Evolutionary conservation across 2,329 filamentous ascomycete species (phyloP).

Genomic region (Bipolaris zeicola): DNA sequence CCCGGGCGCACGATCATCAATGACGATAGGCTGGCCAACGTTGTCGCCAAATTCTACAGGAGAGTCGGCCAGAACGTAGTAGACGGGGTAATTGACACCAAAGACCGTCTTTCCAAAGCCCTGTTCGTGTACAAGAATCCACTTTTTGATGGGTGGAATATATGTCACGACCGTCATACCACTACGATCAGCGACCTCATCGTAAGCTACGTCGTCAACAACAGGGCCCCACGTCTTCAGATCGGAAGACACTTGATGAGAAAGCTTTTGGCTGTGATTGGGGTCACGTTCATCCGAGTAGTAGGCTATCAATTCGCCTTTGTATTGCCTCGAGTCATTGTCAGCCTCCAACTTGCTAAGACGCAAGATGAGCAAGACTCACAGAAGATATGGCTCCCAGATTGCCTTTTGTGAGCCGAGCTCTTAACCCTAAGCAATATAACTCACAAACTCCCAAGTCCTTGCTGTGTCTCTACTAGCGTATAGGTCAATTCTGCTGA

Average conservation of each 20-base stretch:
- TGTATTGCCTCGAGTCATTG: too few relatives aligned
- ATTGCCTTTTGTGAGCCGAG: too few relatives aligned
- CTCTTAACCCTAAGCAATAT: too few relatives aligned
- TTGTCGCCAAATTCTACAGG: constrained; percentile 24
- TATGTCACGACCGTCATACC: constrained; percentile 32
- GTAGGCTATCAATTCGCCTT: too few relatives aligned
- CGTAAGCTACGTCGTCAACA: constrained; percentile 30
- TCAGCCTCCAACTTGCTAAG: too few relatives aligned
- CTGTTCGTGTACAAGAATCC: constrained; percentile 30
- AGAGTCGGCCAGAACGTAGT: constrained; percentile 28
- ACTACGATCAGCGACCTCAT: constrained; percentile 23
- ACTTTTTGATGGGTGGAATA: constrained; percentile 28
- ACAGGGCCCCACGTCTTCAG: constrained; percentile 29
- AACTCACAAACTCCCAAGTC: constrained; percentile 14
- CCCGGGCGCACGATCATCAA: constrained; percentile 26
- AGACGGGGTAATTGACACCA: constrained; percentile 29
- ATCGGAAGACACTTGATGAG: constrained; percentile 27
- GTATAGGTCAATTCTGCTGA: constrained; percentile 29
- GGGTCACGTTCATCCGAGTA: too few relatives aligned
- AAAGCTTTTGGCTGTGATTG: constrained; percentile 31
- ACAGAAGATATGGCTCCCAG: too few relatives aligned
- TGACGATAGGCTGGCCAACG: constrained; percentile 21
- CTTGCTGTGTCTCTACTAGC: constrained; percentile 26
- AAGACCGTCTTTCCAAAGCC: constrained; percentile 23
- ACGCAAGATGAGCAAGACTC: too few relatives aligned